Evolutionary conservation across 768 basidiomycete species (phyloP), one percentile per base, ranked within the genome.

Genomic region (Tricholoma hemisulphureum): DNA sequence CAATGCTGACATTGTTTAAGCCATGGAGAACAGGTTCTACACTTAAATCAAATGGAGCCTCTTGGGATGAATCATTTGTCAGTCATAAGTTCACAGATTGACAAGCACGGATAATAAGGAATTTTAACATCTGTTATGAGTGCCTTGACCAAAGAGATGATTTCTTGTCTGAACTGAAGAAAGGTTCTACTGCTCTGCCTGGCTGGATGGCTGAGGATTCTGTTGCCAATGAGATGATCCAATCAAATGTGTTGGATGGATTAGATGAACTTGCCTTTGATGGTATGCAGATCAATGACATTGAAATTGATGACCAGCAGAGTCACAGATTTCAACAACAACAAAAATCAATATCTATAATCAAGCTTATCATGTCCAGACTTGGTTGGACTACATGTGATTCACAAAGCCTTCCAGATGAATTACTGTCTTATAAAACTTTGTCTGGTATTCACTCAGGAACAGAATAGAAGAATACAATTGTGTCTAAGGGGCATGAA

Each of bases 81-180:
- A 11, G 24, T 0, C 53, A 68, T 50, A 46, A 37, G 2, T 72
- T 73, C 48, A 55, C 57, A 13, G 7, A 24, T 6, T 4, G 39
- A 24, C 53, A 67, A 14, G 1, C 41, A 3, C 21, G 58, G 14
- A 24, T 69, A 0, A 75, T 76, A 53, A 46, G 57, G 16, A 71
- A 73, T 52, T 67, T 74, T 35, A 53, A 66, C 37, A 9, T 73
- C 0, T 24, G 60, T 7, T 69, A 69, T 57, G 69, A 70, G 50
- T 72, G 71, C 48, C 46, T 61, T 21, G 67, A 70, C 58, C 70
- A 63, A 5, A 26, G 63, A n/a, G 71, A 72, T 58, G 67, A 72
- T 58, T 66, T 63, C 49, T 46, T 54, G 21, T 57, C 56, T 20
- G 35, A 52, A 28, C 26, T 66, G 26, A 58, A 59, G 23, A 53